Evolutionary conservation across 2,329 filamentous ascomycete genomes (phyloP).

Genomic region (Tolypocladium amazonense): DNA sequence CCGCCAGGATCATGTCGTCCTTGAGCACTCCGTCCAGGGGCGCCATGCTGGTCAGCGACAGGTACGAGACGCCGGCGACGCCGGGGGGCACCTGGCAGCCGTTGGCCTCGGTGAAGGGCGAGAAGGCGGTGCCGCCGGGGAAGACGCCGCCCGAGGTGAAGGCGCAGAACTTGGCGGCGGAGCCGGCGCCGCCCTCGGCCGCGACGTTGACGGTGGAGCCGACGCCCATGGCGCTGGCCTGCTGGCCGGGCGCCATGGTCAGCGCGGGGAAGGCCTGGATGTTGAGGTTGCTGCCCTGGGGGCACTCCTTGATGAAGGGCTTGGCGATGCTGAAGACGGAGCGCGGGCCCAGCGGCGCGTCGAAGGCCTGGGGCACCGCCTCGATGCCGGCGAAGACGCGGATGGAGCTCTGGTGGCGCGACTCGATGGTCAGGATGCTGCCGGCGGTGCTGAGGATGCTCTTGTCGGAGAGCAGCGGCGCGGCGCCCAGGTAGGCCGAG

Average conservation of each 20-base stretch:
- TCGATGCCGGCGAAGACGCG: slow-evolving; percentile 45
- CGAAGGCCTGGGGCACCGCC: slow-evolving; percentile 58
- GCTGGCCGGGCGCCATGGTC: slow-evolving; percentile 35
- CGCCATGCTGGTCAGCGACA: slow-evolving; percentile 49
- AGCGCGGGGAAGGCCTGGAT: slow-evolving; percentile 51
- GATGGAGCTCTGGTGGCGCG: slow-evolving; percentile 65
- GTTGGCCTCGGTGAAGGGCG: slow-evolving; percentile 36
- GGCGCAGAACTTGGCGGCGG: slow-evolving; percentile 47
- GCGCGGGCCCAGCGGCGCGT: slow-evolving; percentile 56
- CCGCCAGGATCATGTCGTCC: slow-evolving; percentile 56
- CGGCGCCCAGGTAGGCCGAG: slow-evolving; percentile 64
- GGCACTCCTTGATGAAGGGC: slow-evolving; percentile 62
- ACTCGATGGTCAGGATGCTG: slow-evolving; percentile 62
- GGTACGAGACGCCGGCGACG: slow-evolving; percentile 54
- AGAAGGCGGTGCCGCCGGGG: slow-evolving; percentile 50
- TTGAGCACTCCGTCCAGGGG: slow-evolving; percentile 41
- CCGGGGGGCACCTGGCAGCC: slow-evolving; percentile 52
- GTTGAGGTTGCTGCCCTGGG: slow-evolving; percentile 51
- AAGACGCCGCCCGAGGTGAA: slow-evolving; percentile 52
- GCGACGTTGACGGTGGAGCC: slow-evolving; percentile 26
- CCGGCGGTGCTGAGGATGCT: slow-evolving; percentile 55
- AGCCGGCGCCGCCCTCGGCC: slow-evolving; percentile 32
- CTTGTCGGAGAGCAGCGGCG: slow-evolving; percentile 49
- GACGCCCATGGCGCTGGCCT: slow-evolving; percentile 24
- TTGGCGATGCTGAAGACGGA: slow-evolving; percentile 65